These are phyloP conservation scores for Wallemia ichthyophaga DNA, from an alignment of 1,284 basidiomycete genomes.

Conservation along the genomic window DNA sequence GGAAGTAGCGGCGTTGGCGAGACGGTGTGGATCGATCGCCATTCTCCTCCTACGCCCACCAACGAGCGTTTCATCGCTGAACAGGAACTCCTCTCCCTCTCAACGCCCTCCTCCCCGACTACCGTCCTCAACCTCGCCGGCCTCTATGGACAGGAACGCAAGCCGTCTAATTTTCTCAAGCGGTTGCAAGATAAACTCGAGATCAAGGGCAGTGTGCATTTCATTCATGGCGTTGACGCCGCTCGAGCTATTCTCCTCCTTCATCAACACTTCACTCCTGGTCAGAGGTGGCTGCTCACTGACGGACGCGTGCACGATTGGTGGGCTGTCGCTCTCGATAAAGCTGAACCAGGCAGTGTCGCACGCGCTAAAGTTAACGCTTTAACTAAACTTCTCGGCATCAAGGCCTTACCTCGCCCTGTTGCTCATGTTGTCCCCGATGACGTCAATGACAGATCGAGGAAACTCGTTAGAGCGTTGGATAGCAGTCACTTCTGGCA, in stretches of 20 bases:
- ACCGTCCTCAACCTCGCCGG: not conserved
- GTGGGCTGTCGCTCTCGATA: not conserved
- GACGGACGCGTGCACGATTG: not conserved
- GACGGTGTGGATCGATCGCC: not conserved
- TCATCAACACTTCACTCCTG: not conserved
- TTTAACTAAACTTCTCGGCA: not conserved
- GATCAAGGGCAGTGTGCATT: not conserved
- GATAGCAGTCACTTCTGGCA: not conserved
- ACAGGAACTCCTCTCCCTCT: not conserved
- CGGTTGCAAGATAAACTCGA: not conserved
- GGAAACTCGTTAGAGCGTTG: not conserved
- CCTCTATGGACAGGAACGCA: not conserved
- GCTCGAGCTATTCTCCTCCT: not conserved
- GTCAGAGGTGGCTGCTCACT: not conserved
- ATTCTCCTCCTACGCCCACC: not conserved
- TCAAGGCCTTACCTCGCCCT: not conserved
- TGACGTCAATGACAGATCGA: not conserved
- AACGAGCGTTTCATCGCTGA: not conserved
- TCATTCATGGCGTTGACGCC: not conserved
- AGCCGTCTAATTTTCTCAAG: not conserved
- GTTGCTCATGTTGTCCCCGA: not conserved
- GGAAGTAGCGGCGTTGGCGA: not conserved
- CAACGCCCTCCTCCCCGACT: not conserved
- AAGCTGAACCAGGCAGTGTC: not conserved
- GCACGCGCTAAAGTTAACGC: not conserved